phyloP scores from a whole-genome alignment of 2,329 filamentous ascomycete species.

The Parastagonospora avenae region DNA sequence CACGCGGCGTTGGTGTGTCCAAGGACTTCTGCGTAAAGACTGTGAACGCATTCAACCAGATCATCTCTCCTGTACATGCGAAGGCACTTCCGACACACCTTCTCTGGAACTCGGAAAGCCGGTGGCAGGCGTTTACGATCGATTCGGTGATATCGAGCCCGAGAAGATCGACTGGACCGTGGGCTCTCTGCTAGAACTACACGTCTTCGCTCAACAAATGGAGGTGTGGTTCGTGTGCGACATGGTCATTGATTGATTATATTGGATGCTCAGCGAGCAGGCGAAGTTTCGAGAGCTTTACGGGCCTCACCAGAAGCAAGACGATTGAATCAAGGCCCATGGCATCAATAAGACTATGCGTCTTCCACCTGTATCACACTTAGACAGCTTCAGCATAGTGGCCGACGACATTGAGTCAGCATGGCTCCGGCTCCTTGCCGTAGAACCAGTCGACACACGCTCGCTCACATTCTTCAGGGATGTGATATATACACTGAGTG shows the following conservation, averaged over 20 bases:
- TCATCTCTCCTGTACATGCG: constrained; percentile 1
- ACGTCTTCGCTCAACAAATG: neutral
- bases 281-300: neutral
- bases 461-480: neutral
- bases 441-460: neutral
- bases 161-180: constrained; percentile 1
- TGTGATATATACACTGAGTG: neutral
- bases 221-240: neutral
- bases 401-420: neutral
- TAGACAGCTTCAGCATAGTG: neutral
- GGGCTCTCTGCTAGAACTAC: neutral
- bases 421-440: neutral
- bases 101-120: constrained; percentile 2
- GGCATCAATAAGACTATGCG: neutral
- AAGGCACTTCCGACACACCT: constrained; percentile 3
- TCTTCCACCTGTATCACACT: neutral
- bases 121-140: neutral
- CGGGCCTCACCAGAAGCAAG: no score
- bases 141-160: neutral
- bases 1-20: neutral
- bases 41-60: constrained; percentile 6
- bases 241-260: neutral
- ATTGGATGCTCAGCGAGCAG: neutral
- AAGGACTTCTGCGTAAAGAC: neutral
- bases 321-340: neutral